Conservation (phyloP, 768 basidiomycete species). For the Rubroboletus pulcherrimus region DNA sequence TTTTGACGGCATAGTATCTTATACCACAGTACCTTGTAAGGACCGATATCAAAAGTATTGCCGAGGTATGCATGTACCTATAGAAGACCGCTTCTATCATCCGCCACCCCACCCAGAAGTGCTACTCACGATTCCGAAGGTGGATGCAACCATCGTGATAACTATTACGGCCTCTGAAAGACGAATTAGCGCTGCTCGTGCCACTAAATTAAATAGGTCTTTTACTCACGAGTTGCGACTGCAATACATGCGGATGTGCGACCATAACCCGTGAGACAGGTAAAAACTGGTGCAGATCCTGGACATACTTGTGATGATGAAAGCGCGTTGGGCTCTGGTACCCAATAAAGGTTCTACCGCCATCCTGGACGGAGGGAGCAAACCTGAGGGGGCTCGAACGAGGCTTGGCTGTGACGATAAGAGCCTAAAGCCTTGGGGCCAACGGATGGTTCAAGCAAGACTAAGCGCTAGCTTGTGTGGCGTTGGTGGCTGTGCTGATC, state of each 20-base stretch:
- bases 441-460: background rate
- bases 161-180: constrained; percentile 69
- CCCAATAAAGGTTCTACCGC: constrained; percentile 67
- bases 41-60: constrained; percentile 8
- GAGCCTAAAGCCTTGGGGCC: background rate
- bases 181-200: background rate
- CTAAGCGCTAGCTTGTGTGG: background rate
- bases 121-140: constrained; percentile 57
- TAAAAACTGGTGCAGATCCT: background rate
- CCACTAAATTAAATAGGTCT: background rate
- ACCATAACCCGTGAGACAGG: constrained; percentile 9
- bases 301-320: constrained; percentile 65
- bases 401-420: constrained; percentile 13
- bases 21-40: constrained; percentile 49
- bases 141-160: constrained; percentile 67
- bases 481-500: constrained; percentile 8
- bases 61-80: constrained; percentile 46
- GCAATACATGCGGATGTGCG: background rate
- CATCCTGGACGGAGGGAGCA: constrained; percentile 42
- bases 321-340: constrained; percentile 68
- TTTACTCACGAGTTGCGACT: constrained; percentile 60
- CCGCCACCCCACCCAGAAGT: background rate
- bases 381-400: constrained; percentile 9
- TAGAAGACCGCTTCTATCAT: constrained; percentile 2
- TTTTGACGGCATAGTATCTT: background rate